A percentile compares a stretch with the other conserved stretches of the same genome.
Evolutionary conservation across 306 rosid species (phyloP).

Genomic region (Quercus ilex): DNA sequence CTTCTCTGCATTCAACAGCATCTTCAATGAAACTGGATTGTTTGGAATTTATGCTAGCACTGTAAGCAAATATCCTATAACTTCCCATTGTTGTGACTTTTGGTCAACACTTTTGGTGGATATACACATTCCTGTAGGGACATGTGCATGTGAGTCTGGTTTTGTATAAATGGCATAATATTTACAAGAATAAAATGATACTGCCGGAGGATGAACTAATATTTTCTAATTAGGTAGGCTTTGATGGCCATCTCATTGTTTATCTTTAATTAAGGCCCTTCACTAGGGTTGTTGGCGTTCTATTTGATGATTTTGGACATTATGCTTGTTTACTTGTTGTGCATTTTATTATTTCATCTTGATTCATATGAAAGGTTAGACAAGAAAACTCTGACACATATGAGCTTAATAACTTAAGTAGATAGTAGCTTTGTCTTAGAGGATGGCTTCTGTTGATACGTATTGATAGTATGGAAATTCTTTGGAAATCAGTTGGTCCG

Average conservation of each 20-base stretch:
- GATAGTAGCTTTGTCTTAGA: neutral
- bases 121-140: neutral
- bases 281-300: neutral
- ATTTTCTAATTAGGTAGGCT: neutral
- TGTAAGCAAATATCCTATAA: conserved; percentile 32
- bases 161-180: neutral
- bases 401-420: neutral
- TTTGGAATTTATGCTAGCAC: conserved; percentile 86
- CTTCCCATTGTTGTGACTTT: neutral
- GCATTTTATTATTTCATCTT: neutral
- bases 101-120: neutral
- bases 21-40: conserved; percentile 82
- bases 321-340: neutral
- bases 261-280: neutral
- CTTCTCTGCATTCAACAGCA: conserved; percentile 90
- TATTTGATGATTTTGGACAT: neutral
- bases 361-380: neutral
- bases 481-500: neutral
- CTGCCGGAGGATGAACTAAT: neutral
- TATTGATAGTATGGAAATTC: neutral
- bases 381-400: neutral
- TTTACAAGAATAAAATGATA: neutral
- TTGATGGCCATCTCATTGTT: neutral
- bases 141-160: neutral
- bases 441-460: neutral